Conservation (phyloP, 352 stramenopile species). For the Pythium graminicola region DNA sequence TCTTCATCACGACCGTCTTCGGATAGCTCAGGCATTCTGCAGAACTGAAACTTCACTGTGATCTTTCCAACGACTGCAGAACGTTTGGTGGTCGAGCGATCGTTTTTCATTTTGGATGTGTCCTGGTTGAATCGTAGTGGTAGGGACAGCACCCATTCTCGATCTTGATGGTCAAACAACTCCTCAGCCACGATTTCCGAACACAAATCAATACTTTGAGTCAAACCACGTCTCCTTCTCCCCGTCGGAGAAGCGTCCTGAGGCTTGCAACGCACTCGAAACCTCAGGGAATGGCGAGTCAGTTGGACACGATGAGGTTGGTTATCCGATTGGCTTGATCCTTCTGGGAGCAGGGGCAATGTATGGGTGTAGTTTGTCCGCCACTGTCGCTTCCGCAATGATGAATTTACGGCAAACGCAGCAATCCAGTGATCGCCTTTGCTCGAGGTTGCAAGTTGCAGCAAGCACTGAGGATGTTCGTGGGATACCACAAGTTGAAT, state of each 20-base stretch:
- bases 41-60: conserved; percentile 16
- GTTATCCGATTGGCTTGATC: background rate
- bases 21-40: background rate
- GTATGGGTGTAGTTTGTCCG: conserved; percentile 35
- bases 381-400: conserved; percentile 38
- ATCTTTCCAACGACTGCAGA: conserved; percentile 2
- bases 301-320: background rate
- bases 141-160: conserved; percentile 10
- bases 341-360: conserved; percentile 7
- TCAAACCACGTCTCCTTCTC: background rate
- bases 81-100: background rate
- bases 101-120: background rate
- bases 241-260: conserved; percentile 15
- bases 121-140: conserved; percentile 7
- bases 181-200: conserved; percentile 9
- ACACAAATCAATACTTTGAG: conserved; percentile 6
- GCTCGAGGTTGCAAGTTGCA: background rate
- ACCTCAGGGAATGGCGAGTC: conserved; percentile 5
- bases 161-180: conserved; percentile 6
- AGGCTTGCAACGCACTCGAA: conserved; percentile 21
- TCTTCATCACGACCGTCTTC: background rate
- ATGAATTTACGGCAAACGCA: conserved; percentile 42
- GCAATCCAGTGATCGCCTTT: conserved; percentile 11
- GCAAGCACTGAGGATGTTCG: conserved; percentile 24
- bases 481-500: conserved; percentile 43